These are phyloP conservation scores for Clitopilus passeckerianus DNA, from an alignment of 768 basidiomycete genomes.

Conservation along the genomic window DNA sequence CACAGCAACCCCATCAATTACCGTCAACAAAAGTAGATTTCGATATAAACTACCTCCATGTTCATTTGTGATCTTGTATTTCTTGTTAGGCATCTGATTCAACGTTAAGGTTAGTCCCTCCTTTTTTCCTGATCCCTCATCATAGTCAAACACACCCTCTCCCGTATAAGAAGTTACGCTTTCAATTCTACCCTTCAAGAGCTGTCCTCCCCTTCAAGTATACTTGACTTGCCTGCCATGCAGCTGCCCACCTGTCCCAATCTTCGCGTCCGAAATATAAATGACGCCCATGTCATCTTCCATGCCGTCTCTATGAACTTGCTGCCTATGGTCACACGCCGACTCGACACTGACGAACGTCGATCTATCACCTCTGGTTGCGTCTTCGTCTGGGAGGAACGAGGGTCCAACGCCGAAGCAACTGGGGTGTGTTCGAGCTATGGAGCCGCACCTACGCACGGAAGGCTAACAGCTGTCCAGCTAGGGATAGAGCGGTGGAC, in stretches of 20 bases:
- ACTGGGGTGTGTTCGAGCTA: constrained; percentile 46
- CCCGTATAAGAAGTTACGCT: constrained; percentile 11
- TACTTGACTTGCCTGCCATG: constrained; percentile 27
- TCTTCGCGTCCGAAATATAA: constrained; percentile 57
- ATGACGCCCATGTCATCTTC: constrained; percentile 72
- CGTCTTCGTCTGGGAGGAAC: constrained; percentile 83
- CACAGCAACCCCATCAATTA: constrained; percentile 15
- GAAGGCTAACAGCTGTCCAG: constrained; percentile 25
- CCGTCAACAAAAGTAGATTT: constrained; percentile 9
- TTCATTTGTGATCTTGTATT: constrained; percentile 3
- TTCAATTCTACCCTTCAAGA: neutral
- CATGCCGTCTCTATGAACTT: constrained; percentile 58
- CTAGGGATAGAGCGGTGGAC: constrained; percentile 82
- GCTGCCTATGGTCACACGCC: constrained; percentile 64
- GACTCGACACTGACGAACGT: constrained; percentile 74
- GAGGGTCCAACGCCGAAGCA: constrained; percentile 60
- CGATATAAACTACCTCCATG: constrained; percentile 1
- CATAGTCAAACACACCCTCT: constrained; percentile 15
- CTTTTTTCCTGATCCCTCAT: constrained; percentile 14
- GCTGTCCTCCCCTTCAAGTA: constrained; percentile 3
- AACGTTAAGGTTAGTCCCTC: constrained; percentile 19
- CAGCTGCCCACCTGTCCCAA: constrained; percentile 66
- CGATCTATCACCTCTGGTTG: constrained; percentile 65
- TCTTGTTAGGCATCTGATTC: constrained; percentile 8
- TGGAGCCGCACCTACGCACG: constrained; percentile 1